These are phyloP conservation scores for Claviceps sp. DNA, from an alignment of 2,329 filamentous ascomycete genomes.

Conservation along the genomic window DNA sequence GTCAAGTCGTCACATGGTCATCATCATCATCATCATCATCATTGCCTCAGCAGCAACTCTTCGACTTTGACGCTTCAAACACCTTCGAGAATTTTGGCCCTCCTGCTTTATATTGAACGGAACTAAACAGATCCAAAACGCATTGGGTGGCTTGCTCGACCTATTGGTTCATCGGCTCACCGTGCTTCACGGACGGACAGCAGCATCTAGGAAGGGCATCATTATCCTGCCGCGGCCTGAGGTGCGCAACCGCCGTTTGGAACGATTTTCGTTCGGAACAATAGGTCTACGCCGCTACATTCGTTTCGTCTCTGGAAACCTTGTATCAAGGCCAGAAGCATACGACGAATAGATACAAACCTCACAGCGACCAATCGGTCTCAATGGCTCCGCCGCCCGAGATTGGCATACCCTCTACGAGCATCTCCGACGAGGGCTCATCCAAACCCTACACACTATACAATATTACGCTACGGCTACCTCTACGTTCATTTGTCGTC, in stretches of 20 bases:
- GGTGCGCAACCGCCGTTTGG: not conserved
- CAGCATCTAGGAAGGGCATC: not conserved
- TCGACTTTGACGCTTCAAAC: not conserved
- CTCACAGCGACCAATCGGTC: not conserved
- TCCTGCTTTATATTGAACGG: too few relatives aligned
- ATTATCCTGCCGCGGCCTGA: not conserved
- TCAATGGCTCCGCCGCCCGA: conserved; percentile 52
- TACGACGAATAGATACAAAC: not conserved
- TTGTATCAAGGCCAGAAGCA: not conserved
- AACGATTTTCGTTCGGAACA: too few relatives aligned
- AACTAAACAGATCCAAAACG: not conserved
- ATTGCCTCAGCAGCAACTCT: conserved; percentile 2
- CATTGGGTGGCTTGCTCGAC: not conserved
- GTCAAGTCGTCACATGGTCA: not conserved
- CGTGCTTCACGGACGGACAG: not conserved
- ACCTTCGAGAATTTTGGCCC: too few relatives aligned
- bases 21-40: conserved; percentile 1
- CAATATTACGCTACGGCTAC: conserved; percentile 64
- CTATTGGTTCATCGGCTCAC: not conserved
- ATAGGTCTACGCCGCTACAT: too few relatives aligned
- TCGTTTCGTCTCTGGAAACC: not conserved
- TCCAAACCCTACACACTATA: conserved; percentile 63
- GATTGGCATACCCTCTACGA: conserved; percentile 55
- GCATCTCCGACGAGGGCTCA: conserved; percentile 33
- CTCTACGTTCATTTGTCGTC: conserved; percentile 60